Evolutionary conservation across 768 basidiomycete genomes (phyloP).

Genomic region (Imleria badia): DNA sequence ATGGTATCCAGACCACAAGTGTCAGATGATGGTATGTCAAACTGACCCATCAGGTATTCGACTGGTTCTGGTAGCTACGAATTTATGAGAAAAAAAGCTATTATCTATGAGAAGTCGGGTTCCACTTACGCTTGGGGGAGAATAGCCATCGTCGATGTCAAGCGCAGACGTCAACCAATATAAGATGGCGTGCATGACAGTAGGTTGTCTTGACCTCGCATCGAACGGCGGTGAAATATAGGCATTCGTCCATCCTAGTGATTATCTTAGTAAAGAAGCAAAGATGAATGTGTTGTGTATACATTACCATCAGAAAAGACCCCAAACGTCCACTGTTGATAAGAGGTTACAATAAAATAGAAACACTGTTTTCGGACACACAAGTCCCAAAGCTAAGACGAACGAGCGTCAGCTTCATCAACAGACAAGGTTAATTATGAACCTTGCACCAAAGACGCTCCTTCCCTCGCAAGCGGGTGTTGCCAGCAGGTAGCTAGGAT

Average conservation of each 20-base stretch:
- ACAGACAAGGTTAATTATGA: background rate
- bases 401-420: conserved; percentile 9
- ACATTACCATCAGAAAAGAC: conserved; percentile 53
- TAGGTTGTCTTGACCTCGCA: conserved; percentile 42
- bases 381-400: conserved; percentile 46
- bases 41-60: conserved; percentile 31
- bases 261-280: background rate
- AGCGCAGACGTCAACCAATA: conserved; percentile 61
- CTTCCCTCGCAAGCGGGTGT: conserved; percentile 46
- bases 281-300: background rate
- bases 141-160: conserved; percentile 31
- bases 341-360: conserved; percentile 61
- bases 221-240: conserved; percentile 49
- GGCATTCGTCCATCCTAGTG: conserved; percentile 52
- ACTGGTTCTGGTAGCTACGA: conserved; percentile 33
- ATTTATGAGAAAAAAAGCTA: background rate
- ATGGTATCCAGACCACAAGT: conserved; percentile 13
- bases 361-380: conserved; percentile 48
- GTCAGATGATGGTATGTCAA: conserved; percentile 24
- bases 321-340: conserved; percentile 62
- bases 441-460: conserved; percentile 66
- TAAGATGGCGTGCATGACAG: conserved; percentile 49
- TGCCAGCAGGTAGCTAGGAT: conserved; percentile 28
- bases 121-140: conserved; percentile 22
- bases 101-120: background rate